These are phyloP conservation scores for Daldinia bambusicola DNA, from an alignment of 495 filamentous ascomycete species.

Conservation along the genomic window DNA sequence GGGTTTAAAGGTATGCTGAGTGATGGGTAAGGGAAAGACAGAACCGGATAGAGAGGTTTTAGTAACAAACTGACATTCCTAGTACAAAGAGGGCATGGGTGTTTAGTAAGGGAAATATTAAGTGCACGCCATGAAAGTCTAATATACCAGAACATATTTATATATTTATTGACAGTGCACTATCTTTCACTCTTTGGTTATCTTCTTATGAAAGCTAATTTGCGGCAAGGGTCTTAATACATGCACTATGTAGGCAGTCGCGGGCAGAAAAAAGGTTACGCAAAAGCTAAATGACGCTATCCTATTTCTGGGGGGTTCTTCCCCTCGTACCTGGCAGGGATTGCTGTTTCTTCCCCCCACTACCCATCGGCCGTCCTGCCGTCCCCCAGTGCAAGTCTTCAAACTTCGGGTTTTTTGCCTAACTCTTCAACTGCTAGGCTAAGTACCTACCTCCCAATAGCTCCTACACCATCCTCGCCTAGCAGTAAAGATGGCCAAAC, in stretches of 20 bases:
- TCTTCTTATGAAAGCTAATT: constrained; percentile 2
- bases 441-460: background rate
- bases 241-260: too few species aligned
- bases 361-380: constrained; percentile 7
- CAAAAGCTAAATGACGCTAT: constrained; percentile 19
- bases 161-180: too few species aligned
- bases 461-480: constrained; percentile 6
- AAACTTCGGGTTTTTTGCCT: constrained; percentile 25
- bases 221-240: background rate
- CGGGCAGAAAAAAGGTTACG: background rate
- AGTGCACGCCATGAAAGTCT: too few species aligned
- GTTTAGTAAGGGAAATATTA: too few species aligned
- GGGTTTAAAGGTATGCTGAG: background rate
- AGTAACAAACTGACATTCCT: background rate
- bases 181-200: background rate
- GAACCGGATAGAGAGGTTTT: background rate
- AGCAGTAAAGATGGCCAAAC: constrained; percentile 65
- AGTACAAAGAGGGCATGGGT: background rate
- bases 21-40: constrained; percentile 14
- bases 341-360: constrained; percentile 32
- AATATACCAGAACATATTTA: too few species aligned
- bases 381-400: background rate
- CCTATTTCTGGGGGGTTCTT: constrained; percentile 14
- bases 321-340: constrained; percentile 38
- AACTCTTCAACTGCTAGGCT: constrained; percentile 1